phyloP scores from a whole-genome alignment of 176 grass and related monocot species.

The Zoysia pacifica region DNA sequence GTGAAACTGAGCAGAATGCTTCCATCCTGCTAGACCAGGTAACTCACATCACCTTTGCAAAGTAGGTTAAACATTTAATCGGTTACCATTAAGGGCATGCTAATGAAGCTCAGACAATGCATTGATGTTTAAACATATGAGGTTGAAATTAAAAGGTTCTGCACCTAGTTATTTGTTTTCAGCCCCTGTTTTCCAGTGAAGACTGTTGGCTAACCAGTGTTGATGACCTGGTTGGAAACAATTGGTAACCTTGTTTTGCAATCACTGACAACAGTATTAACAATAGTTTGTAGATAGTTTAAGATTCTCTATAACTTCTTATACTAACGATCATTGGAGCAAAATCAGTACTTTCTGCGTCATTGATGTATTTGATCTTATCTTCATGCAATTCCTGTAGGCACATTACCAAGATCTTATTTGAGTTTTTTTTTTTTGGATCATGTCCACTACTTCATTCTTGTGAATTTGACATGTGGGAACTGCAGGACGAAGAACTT shows the following conservation, averaged over 20 bases:
- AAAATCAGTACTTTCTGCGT: background rate
- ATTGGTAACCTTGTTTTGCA: background rate
- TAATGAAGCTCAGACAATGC: background rate
- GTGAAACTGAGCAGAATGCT: slow-evolving; percentile 42
- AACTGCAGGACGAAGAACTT: slow-evolving; percentile 21
- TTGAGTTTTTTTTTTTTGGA: background rate
- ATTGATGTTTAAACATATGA: background rate
- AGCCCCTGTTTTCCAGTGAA: background rate
- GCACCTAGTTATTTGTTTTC: background rate
- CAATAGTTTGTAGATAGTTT: background rate
- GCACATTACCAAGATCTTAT: background rate
- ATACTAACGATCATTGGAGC: background rate
- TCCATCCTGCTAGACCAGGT: slow-evolving; percentile 50
- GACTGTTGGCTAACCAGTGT: background rate
- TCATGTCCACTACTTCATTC: background rate
- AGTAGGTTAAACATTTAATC: background rate
- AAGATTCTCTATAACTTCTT: background rate
- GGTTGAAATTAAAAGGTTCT: slow-evolving; percentile 2
- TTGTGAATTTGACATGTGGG: background rate
- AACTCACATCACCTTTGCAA: slow-evolving; percentile 16
- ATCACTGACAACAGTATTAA: background rate
- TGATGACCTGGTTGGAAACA: background rate
- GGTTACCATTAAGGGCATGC: no score
- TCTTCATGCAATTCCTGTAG: background rate
- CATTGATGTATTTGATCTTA: background rate